phyloP scores from a whole-genome alignment of 2,329 filamentous ascomycete species.

The Drechmeria coniospora region DNA sequence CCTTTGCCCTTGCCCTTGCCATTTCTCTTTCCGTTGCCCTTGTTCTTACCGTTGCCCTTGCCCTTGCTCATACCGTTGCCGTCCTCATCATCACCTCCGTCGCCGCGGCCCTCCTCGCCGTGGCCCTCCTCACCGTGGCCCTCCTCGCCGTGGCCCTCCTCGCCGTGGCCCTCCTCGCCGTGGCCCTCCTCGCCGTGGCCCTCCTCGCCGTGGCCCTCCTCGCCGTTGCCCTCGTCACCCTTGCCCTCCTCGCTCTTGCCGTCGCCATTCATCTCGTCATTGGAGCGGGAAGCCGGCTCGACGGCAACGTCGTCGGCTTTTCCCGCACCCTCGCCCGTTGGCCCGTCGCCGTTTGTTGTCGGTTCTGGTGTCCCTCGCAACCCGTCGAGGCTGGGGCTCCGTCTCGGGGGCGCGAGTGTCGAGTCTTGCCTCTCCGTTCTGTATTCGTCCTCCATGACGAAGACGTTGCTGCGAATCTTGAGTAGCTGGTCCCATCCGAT shows the following conservation, averaged over 20 bases:
- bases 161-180: no score
- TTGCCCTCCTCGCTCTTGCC: slow-evolving; percentile 11
- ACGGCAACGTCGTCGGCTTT: slow-evolving; percentile 21
- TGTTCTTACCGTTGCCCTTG: no score
- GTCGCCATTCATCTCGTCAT: slow-evolving; percentile 14
- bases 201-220: no score
- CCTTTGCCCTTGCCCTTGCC: no score
- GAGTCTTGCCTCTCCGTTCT: slow-evolving; percentile 66
- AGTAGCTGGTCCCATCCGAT: slow-evolving; percentile 96
- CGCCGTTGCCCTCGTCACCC: background rate
- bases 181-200: no score
- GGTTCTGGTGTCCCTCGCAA: slow-evolving; percentile 55
- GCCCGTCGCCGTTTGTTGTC: slow-evolving; percentile 30
- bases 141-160: no score
- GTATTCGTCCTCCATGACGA: slow-evolving; percentile 99
- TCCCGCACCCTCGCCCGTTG: slow-evolving; percentile 19
- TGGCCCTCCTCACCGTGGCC: no score
- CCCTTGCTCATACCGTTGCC: no score
- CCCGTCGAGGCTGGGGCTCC: slow-evolving; percentile 67
- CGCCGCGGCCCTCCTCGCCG: no score
- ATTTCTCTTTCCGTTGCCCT: no score
- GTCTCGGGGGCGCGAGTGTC: slow-evolving; percentile 33
- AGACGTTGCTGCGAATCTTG: slow-evolving; percentile 89
- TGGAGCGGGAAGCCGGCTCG: no score
- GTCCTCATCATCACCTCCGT: no score